Conservation (phyloP, 441 rosid genomes). For the Aquilaria agallochum region DNA sequence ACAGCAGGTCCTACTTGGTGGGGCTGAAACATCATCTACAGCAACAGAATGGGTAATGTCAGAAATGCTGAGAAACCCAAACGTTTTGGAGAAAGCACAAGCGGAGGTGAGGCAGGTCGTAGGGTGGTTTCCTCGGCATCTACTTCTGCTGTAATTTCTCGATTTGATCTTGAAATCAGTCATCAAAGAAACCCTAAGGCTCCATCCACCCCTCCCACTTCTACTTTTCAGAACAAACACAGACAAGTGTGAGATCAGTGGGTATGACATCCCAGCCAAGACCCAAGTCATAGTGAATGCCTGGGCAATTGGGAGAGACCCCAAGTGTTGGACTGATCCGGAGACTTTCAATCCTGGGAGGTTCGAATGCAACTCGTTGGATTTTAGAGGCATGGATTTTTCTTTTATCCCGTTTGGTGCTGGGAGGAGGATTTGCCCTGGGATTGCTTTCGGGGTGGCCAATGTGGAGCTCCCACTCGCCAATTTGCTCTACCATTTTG, state of each 20-base stretch:
- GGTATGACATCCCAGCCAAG: slow-evolving; percentile 19
- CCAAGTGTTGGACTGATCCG: slow-evolving; percentile 22
- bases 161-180: too few species aligned
- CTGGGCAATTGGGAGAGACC: slow-evolving; percentile 38
- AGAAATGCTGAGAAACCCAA: slow-evolving; percentile 20
- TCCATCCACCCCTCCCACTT: slow-evolving; percentile 28
- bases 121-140: too few species aligned
- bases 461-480: slow-evolving; percentile 20
- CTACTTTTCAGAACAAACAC: slow-evolving; percentile 25
- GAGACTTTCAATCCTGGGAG: slow-evolving; percentile 30
- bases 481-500: slow-evolving; percentile 28
- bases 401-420: slow-evolving; percentile 31
- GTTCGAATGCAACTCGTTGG: slow-evolving; percentile 14
- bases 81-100: slow-evolving; percentile 21
- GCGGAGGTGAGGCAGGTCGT: slow-evolving; percentile 23
- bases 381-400: slow-evolving; percentile 23
- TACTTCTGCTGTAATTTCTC: too few species aligned
- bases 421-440: slow-evolving; percentile 39
- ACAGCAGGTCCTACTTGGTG: slow-evolving; percentile 24
- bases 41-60: slow-evolving; percentile 29
- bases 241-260: slow-evolving; percentile 12
- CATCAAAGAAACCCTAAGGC: slow-evolving; percentile 33
- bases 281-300: slow-evolving; percentile 17
- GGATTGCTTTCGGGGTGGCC: slow-evolving; percentile 12
- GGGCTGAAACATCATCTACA: slow-evolving; percentile 27